These are phyloP conservation scores for Dalbergia cultrata DNA, from an alignment of 306 rosid species.

Conservation along the genomic window DNA sequence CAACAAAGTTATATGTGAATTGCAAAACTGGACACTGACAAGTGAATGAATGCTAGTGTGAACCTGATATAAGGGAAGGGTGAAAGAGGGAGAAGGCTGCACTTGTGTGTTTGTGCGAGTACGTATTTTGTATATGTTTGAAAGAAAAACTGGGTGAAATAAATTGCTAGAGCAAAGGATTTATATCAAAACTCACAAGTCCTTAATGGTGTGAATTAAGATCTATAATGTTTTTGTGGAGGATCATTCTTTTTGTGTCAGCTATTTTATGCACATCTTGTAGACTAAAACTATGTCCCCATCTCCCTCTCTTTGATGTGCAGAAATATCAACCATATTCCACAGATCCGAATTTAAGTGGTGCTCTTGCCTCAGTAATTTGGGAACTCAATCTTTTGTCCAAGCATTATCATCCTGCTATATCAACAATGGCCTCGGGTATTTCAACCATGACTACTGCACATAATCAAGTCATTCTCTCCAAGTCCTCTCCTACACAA, in stretches of 20 bases:
- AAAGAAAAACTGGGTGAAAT: slow-evolving; percentile 22
- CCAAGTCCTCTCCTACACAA: slow-evolving; percentile 74
- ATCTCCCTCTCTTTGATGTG: too few relatives aligned
- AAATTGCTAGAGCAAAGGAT: slow-evolving; percentile 2
- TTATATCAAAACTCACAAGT: neutral
- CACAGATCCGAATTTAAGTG: slow-evolving; percentile 79
- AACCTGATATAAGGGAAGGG: slow-evolving; percentile 4
- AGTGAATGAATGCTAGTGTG: slow-evolving; percentile 20
- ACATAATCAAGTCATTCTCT: slow-evolving; percentile 68
- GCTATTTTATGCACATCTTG: slow-evolving; percentile 1
- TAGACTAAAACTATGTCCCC: neutral
- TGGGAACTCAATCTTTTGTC: slow-evolving; percentile 92
- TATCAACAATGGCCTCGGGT: slow-evolving; percentile 64
- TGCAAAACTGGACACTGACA: neutral
- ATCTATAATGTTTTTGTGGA: slow-evolving; percentile 14
- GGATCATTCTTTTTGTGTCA: neutral
- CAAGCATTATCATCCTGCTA: slow-evolving; percentile 80
- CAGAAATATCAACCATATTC: slow-evolving; percentile 43
- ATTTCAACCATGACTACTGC: slow-evolving; percentile 66
- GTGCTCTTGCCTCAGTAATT: slow-evolving; percentile 95
- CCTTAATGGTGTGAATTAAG: neutral
- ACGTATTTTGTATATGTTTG: neutral
- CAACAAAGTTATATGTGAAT: neutral
- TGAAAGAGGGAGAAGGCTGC: neutral
- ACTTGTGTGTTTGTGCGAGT: too few relatives aligned